These are phyloP conservation scores for Candida insectalens DNA, from an alignment of 805 yeast species.

Conservation along the genomic window DNA sequence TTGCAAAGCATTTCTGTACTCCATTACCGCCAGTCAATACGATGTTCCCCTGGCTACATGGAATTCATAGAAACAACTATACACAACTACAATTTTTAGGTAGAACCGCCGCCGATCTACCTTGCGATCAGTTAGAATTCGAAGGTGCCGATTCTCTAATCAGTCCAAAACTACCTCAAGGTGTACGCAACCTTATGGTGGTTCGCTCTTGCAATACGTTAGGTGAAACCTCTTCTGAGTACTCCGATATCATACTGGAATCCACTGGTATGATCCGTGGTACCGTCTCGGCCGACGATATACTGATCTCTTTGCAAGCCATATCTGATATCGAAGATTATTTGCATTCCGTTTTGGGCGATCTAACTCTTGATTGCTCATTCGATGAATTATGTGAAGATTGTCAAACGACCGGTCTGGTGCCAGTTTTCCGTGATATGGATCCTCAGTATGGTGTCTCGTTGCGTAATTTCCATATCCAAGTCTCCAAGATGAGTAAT, in stretches of 20 bases:
- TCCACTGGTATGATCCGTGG: constrained; percentile 43
- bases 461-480: constrained; percentile 77
- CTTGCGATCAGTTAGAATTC: neutral
- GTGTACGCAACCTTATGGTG: constrained; percentile 15
- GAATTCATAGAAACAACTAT: constrained; percentile 47
- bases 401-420: constrained; percentile 30
- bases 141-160: constrained; percentile 1
- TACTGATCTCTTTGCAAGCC: constrained; percentile 35
- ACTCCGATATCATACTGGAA: constrained; percentile 23
- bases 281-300: constrained; percentile 42
- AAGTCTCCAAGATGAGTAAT: constrained; percentile 68
- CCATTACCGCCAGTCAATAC: constrained; percentile 51
- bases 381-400: constrained; percentile 29
- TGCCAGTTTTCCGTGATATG: constrained; percentile 46
- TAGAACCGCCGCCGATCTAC: no score
- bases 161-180: constrained; percentile 2
- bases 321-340: constrained; percentile 20
- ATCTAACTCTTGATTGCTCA: constrained; percentile 9
- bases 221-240: constrained; percentile 20
- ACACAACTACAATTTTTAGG: constrained; percentile 40
- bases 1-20: constrained; percentile 14
- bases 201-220: constrained; percentile 21
- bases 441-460: constrained; percentile 70
- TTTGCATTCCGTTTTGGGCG: constrained; percentile 18
- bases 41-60: constrained; percentile 91